Percentiles rank a stretch among this genome's conserved stretches.
Conservation (phyloP, 768 basidiomycete genomes). For the Rhodotorula diobovata region DNA sequence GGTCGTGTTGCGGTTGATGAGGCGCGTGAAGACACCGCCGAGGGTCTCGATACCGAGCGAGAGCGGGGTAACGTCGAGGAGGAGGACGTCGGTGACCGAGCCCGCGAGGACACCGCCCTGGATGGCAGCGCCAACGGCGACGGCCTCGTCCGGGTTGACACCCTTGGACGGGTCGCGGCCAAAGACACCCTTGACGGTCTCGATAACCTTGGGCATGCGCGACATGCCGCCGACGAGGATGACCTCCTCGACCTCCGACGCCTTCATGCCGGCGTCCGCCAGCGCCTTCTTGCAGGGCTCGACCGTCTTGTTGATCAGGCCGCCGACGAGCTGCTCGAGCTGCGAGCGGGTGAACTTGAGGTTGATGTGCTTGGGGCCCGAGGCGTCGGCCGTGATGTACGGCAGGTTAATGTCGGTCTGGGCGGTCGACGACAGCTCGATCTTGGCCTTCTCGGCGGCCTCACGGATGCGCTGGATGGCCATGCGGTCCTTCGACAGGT, state of each 20-base stretch:
- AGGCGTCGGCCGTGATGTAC: conserved; percentile 93
- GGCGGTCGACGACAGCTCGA: conserved; percentile 86
- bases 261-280: conserved; percentile 84
- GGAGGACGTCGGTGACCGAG: conserved; percentile 82
- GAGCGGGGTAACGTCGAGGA: conserved; percentile 91
- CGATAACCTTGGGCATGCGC: conserved; percentile 91
- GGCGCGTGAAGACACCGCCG: conserved; percentile 98
- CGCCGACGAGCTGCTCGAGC: conserved; percentile 78
- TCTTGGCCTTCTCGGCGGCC: conserved; percentile 99
- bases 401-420: conserved; percentile 97
- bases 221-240: conserved; percentile 98
- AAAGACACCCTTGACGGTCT: conserved; percentile 89
- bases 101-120: conserved; percentile 97
- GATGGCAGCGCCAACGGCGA: conserved; percentile 95
- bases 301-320: conserved; percentile 79
- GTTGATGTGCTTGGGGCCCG: conserved; percentile 97
- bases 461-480: conserved; percentile 98
- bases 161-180: conserved; percentile 97
- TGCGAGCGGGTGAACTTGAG: conserved; percentile 76
- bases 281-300: conserved; percentile 98
- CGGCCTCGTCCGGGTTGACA: conserved; percentile 99
- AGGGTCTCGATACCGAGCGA: conserved; percentile 86
- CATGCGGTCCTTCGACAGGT: conserved; percentile 81
- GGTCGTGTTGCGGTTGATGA: conserved; percentile 95
- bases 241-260: conserved; percentile 89